Conservation (phyloP, 306 rosid species). For the Ormosia semicastrata region DNA sequence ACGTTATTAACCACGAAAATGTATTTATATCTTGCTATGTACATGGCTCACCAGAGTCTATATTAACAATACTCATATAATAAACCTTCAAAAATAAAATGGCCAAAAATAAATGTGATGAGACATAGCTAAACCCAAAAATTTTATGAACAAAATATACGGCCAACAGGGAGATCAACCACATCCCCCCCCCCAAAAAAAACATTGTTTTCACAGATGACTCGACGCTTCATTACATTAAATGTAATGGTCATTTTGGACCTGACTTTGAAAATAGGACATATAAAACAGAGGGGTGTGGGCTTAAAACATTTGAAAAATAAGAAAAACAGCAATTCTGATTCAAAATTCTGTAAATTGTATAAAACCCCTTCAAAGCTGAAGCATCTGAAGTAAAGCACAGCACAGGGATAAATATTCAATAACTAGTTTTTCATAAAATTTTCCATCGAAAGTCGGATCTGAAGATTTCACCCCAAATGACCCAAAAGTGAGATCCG, state of each 20-base stretch:
- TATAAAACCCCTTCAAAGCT: background rate
- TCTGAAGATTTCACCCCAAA: background rate
- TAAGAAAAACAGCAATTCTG: background rate
- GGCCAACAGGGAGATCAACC: background rate
- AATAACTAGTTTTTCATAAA: background rate
- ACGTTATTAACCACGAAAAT: no score
- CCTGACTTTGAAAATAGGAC: background rate
- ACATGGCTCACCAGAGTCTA: no score
- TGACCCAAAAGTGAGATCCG: background rate
- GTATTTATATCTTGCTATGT: no score
- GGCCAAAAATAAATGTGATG: background rate
- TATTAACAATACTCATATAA: background rate
- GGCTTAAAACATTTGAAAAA: background rate
- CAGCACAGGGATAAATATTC: background rate
- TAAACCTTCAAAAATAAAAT: background rate
- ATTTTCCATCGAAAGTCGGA: background rate
- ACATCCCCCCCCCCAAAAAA: no score
- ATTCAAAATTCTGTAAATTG: background rate
- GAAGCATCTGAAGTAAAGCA: background rate
- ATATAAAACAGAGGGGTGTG: background rate
- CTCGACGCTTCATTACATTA: background rate
- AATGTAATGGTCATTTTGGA: background rate
- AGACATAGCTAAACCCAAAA: background rate
- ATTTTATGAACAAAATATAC: background rate
- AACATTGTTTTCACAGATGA: no score